Conservation (phyloP, 768 basidiomycete species). For the Amanita rubescens region DNA sequence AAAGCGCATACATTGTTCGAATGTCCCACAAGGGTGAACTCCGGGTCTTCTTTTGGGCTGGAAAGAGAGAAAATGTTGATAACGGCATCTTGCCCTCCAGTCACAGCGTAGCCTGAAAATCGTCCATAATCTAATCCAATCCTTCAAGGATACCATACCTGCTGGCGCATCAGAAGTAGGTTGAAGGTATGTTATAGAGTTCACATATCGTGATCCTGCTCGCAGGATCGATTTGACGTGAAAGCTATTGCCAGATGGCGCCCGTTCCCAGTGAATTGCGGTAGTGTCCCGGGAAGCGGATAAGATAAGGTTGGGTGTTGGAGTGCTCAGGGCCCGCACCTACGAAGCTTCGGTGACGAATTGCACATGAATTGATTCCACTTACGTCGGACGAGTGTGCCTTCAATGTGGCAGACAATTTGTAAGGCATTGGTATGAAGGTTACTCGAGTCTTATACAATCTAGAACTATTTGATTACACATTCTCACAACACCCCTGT, state of each 20-base stretch:
- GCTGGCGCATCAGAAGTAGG: slow-evolving; percentile 62
- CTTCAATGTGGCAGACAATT: slow-evolving; percentile 63
- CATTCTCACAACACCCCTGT: not conserved
- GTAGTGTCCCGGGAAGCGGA: slow-evolving; percentile 91
- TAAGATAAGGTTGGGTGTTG: slow-evolving; percentile 69
- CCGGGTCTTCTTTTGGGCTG: slow-evolving; percentile 58
- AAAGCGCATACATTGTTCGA: slow-evolving; percentile 86
- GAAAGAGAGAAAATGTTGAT: slow-evolving; percentile 75
- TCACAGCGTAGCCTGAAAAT: slow-evolving; percentile 69
- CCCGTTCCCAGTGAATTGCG: slow-evolving; percentile 76
- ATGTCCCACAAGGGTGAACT: slow-evolving; percentile 82
- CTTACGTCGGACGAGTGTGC: slow-evolving; percentile 73
- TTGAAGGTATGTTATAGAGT: slow-evolving; percentile 71
- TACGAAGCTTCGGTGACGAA: slow-evolving; percentile 26
- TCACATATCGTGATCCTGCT: slow-evolving; percentile 71
- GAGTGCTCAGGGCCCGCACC: slow-evolving; percentile 80
- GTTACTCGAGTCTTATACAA: not conserved
- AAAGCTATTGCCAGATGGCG: slow-evolving; percentile 43
- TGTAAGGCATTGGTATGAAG: slow-evolving; percentile 51
- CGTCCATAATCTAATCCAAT: slow-evolving; percentile 8
- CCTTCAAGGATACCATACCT: slow-evolving; percentile 35
- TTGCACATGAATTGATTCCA: slow-evolving; percentile 14
- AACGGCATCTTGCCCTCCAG: slow-evolving; percentile 85
- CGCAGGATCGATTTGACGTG: slow-evolving; percentile 43
- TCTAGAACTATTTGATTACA: not conserved